Evolutionary conservation across 768 basidiomycete species (phyloP).

Genomic region (Collybiopsis confluens): DNA sequence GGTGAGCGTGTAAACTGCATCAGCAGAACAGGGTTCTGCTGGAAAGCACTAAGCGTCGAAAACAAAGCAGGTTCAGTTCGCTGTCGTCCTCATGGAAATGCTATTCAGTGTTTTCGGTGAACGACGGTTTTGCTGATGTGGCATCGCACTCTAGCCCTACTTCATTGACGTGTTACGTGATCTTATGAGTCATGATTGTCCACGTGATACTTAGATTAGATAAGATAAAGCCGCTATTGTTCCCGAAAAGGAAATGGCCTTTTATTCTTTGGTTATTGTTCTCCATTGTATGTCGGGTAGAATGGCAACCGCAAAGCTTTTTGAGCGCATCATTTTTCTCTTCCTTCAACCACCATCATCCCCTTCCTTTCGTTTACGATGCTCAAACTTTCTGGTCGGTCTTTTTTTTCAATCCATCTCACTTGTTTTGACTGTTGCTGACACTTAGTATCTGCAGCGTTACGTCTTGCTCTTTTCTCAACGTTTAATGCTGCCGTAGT

Average conservation of each 20-base stretch:
- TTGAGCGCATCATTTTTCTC: constrained; percentile 5
- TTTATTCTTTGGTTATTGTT: constrained; percentile 1
- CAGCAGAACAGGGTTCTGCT: too few species aligned
- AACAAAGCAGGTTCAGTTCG: too few species aligned
- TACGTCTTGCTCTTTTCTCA: neutral
- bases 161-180: too few species aligned
- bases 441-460: neutral
- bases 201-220: too few species aligned
- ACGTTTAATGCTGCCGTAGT: neutral
- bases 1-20: too few species aligned
- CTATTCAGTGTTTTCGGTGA: too few species aligned
- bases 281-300: neutral
- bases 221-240: neutral
- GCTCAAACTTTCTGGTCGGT: neutral
- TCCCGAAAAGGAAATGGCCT: neutral
- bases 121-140: too few species aligned
- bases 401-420: neutral
- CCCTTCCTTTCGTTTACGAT: constrained; percentile 7
- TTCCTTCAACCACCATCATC: neutral
- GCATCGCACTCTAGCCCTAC: too few species aligned
- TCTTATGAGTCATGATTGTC: too few species aligned
- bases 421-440: neutral
- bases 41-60: too few species aligned
- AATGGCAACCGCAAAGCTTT: constrained; percentile 3
- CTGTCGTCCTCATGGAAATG: too few species aligned